These are phyloP conservation scores for Hypoxylon sp. DNA, from an alignment of 2,329 filamentous ascomycete genomes.

Conservation along the genomic window DNA sequence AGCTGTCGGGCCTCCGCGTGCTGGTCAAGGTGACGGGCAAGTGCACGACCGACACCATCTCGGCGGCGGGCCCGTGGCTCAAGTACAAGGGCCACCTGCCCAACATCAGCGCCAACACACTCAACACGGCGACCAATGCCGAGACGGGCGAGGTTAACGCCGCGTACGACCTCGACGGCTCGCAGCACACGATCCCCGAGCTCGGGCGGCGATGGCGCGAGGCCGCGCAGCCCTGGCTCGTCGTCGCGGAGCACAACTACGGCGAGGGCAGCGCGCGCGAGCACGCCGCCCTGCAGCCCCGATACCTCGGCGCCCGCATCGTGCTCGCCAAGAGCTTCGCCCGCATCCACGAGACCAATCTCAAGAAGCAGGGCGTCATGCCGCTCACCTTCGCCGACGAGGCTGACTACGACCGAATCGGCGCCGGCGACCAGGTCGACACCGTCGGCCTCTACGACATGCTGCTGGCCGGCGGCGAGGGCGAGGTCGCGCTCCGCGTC, in stretches of 20 bases:
- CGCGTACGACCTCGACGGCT: conserved; percentile 86
- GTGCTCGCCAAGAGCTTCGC: conserved; percentile 89
- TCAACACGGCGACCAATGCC: conserved; percentile 93
- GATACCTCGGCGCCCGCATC: conserved; percentile 86
- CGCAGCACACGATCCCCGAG: conserved; percentile 80
- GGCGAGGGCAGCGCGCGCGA: conserved; percentile 89
- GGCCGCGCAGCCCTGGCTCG: conserved; percentile 80
- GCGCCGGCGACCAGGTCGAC: conserved; percentile 81
- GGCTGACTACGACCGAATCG: conserved; percentile 83
- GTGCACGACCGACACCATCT: conserved; percentile 99
- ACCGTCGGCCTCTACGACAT: conserved; percentile 87
- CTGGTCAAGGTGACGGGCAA: conserved; percentile 97
- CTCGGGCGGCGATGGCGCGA: conserved; percentile 85
- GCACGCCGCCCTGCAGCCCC: conserved; percentile 87
- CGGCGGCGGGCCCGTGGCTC: conserved; percentile 93
- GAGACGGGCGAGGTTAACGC: conserved; percentile 92
- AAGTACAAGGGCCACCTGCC: conserved; percentile 99
- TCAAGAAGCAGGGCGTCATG: conserved; percentile 97
- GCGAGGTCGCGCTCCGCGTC: conserved; percentile 74
- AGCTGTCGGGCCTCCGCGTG: conserved; percentile 80
- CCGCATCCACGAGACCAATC: conserved; percentile 92
- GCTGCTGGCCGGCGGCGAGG: conserved; percentile 78
- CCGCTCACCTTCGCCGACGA: conserved; percentile 91
- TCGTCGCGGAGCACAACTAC: conserved; percentile 98
- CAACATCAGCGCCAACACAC: conserved; percentile 96